These are phyloP conservation scores for Aspergillus brasiliensis DNA, from an alignment of 2,329 filamentous ascomycete genomes.

Conservation along the genomic window DNA sequence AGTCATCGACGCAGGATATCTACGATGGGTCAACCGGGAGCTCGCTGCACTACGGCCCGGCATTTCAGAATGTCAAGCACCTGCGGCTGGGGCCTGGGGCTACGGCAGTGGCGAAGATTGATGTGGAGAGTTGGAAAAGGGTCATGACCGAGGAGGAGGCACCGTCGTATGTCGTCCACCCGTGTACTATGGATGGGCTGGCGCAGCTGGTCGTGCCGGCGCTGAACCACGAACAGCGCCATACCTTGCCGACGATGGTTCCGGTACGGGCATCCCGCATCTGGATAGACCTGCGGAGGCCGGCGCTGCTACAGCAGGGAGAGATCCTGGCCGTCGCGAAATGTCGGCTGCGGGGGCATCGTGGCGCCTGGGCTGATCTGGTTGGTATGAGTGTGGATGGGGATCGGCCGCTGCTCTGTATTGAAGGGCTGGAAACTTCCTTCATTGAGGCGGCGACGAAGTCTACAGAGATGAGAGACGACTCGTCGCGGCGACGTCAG, in stretches of 20 bases:
- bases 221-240: not conserved
- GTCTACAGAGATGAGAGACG: not conserved
- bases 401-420: not conserved
- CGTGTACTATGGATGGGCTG: slow-evolving; percentile 2
- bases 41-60: not conserved
- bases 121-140: not conserved
- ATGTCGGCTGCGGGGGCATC: not conserved
- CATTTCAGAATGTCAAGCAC: not conserved
- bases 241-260: not conserved
- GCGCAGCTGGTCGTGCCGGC: not conserved
- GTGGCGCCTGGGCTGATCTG: not conserved
- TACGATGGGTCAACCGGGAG: not conserved
- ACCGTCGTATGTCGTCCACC: not conserved
- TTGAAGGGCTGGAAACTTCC: not conserved
- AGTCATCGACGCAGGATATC: not conserved
- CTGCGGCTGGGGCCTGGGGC: not conserved
- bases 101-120: not conserved
- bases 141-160: not conserved
- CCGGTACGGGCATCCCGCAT: not conserved
- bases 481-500: not conserved
- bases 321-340: not conserved
- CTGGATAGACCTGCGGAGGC: not conserved
- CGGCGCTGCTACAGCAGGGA: not conserved
- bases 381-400: not conserved
- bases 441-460: not conserved